Conservation (phyloP, 2,329 filamentous ascomycete species). For the Penicillium sp. region DNA sequence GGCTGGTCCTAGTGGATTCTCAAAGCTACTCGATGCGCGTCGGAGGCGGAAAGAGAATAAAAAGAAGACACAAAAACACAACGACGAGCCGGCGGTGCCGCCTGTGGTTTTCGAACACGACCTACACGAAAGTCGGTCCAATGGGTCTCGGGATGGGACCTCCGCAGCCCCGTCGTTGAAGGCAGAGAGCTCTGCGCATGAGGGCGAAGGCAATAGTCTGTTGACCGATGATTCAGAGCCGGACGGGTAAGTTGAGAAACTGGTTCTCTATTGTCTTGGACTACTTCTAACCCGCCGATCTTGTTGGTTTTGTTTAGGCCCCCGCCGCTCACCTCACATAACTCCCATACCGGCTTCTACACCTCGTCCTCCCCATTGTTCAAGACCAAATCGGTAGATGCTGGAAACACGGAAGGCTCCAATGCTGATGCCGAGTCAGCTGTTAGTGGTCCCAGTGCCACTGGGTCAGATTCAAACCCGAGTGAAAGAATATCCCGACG, state of each 20-base stretch:
- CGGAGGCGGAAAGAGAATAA: conserved; percentile 44
- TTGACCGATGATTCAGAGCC: conserved; percentile 40
- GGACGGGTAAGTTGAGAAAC: conserved; percentile 33
- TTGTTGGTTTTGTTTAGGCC: conserved; percentile 26
- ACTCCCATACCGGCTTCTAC: conserved; percentile 65
- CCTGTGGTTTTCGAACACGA: conserved; percentile 21
- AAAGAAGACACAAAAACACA: conserved; percentile 22
- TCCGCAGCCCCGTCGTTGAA: conserved; percentile 21
- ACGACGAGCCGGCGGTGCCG: conserved; percentile 23
- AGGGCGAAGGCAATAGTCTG: conserved; percentile 25
- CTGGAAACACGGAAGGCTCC: conserved; percentile 33
- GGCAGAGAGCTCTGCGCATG: conserved; percentile 20
- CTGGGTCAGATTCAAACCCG: conserved; percentile 43
- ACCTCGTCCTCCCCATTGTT: conserved; percentile 68
- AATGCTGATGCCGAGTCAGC: conserved; percentile 26
- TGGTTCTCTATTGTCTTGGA: background rate
- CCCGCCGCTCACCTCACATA: conserved; percentile 55
- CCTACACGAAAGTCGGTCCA: conserved; percentile 20
- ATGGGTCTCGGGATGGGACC: conserved; percentile 24
- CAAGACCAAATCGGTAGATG: conserved; percentile 52
- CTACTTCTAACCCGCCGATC: background rate
- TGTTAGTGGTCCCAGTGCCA: conserved; percentile 27
- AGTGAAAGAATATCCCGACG: conserved; percentile 33
- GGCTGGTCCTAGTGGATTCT: conserved; percentile 46
- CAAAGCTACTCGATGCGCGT: conserved; percentile 49